These are phyloP conservation scores for Hypoxylon rickii DNA, from an alignment of 495 filamentous ascomycete genomes.

Conservation along the genomic window DNA sequence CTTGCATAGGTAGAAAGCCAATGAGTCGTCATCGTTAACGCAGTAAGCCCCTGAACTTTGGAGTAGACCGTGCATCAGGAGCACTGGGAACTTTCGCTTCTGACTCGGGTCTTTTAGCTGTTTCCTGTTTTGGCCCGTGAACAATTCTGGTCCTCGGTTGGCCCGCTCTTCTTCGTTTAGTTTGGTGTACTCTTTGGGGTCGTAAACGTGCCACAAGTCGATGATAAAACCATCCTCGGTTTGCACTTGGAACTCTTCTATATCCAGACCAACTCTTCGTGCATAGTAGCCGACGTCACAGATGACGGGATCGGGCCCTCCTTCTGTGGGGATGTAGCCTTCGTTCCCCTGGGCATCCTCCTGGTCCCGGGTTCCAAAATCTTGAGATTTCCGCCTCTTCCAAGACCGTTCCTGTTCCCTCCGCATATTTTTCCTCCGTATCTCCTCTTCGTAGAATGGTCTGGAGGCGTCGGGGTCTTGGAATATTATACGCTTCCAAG, in stretches of 20 bases:
- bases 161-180: conserved; percentile 43
- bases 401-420: conserved; percentile 63
- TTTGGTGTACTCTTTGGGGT: conserved; percentile 71
- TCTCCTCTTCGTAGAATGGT: conserved; percentile 72
- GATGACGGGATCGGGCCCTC: conserved; percentile 75
- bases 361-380: conserved; percentile 32
- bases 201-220: conserved; percentile 85
- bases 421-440: conserved; percentile 55
- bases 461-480: conserved; percentile 61
- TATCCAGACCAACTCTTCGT: conserved; percentile 81
- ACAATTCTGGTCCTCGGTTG: conserved; percentile 49
- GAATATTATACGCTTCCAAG: conserved; percentile 56
- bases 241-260: conserved; percentile 81
- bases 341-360: conserved; percentile 50
- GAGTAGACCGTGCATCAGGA: conserved; percentile 86
- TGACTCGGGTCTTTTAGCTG: conserved; percentile 26
- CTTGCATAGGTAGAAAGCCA: conserved; percentile 92
- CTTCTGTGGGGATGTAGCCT: conserved; percentile 73
- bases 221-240: conserved; percentile 96
- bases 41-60: conserved; percentile 90
- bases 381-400: conserved; percentile 52
- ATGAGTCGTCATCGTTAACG: conserved; percentile 83
- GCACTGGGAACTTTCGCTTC: conserved; percentile 79
- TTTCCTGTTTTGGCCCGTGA: conserved; percentile 24
- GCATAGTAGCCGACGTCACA: conserved; percentile 89